These are phyloP conservation scores for Oryza glumipatula DNA, from an alignment of 176 grass and related monocot species.

Conservation along the genomic window DNA sequence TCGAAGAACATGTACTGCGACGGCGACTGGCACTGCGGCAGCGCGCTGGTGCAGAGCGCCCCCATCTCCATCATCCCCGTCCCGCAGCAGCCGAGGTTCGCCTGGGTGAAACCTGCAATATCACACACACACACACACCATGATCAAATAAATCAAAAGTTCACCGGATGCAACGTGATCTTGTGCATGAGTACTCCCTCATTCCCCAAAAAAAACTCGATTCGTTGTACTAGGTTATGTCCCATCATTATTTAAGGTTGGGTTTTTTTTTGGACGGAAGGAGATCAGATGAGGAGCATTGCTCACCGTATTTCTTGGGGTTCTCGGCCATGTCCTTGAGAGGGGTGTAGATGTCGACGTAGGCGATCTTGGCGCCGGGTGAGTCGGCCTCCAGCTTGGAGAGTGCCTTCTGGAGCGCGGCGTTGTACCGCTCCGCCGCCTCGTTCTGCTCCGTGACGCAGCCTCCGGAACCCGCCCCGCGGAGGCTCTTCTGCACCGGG, in stretches of 20 bases:
- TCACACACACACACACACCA: neutral
- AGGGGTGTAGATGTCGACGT: slow-evolving; percentile 52
- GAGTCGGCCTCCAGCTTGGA: slow-evolving; percentile 18
- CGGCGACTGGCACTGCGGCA: slow-evolving; percentile 46
- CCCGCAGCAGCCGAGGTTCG: slow-evolving; percentile 50
- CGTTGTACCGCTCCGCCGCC: slow-evolving; percentile 44
- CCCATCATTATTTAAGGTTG: too few species aligned
- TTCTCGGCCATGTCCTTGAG: slow-evolving; percentile 51
- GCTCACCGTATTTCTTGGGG: slow-evolving; percentile 56
- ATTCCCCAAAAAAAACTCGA: too few species aligned
- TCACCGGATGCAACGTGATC: neutral
- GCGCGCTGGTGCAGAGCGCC: slow-evolving; percentile 36
- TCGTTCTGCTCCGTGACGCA: slow-evolving; percentile 43
- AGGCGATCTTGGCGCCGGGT: slow-evolving; percentile 28
- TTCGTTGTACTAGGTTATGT: too few species aligned
- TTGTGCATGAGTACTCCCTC: too few species aligned
- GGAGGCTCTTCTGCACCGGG: slow-evolving; percentile 43
- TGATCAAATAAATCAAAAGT: neutral
- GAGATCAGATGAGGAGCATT: too few species aligned
- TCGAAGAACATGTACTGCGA: slow-evolving; percentile 61
- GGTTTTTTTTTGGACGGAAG: too few species aligned
- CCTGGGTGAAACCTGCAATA: slow-evolving; percentile 49
- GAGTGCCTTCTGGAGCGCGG: slow-evolving; percentile 40
- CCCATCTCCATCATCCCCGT: slow-evolving; percentile 49
- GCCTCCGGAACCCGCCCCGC: neutral